Conservation (phyloP, 148 eudicot genomes). For the Hydrangea macrophylla region DNA sequence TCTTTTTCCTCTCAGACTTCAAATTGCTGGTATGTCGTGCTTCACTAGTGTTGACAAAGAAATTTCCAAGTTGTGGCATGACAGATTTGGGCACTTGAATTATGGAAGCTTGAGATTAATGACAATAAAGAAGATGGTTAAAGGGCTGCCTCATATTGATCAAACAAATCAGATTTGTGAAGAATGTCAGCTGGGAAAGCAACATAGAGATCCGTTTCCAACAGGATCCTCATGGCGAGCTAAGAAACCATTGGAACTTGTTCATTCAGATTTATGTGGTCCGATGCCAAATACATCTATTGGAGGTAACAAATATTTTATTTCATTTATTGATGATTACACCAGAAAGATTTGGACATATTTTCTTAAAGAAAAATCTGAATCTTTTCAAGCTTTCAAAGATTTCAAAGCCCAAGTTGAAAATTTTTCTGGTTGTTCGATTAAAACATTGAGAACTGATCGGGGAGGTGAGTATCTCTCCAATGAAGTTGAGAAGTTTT, state of each 20-base stretch:
- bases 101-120: background rate
- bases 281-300: background rate
- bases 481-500: background rate
- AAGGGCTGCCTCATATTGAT: background rate
- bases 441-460: background rate
- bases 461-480: constrained; percentile 10
- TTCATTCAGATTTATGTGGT: too few relatives aligned
- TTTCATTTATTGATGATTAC: background rate
- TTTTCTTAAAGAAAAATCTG: too few relatives aligned
- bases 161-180: background rate
- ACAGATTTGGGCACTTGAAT: background rate
- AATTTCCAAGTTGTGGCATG: background rate
- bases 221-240: background rate
- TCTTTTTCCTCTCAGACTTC: background rate
- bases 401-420: constrained; percentile 1
- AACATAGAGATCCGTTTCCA: background rate
- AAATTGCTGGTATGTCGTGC: background rate
- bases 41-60: too few relatives aligned
- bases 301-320: background rate
- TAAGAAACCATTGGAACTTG: background rate
- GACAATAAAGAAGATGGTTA: background rate
- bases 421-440: background rate
- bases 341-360: background rate
- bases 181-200: background rate
- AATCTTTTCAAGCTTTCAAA: background rate